Conservation (phyloP, 2,329 filamentous ascomycete genomes). For the Chaetomium strumarium region DNA sequence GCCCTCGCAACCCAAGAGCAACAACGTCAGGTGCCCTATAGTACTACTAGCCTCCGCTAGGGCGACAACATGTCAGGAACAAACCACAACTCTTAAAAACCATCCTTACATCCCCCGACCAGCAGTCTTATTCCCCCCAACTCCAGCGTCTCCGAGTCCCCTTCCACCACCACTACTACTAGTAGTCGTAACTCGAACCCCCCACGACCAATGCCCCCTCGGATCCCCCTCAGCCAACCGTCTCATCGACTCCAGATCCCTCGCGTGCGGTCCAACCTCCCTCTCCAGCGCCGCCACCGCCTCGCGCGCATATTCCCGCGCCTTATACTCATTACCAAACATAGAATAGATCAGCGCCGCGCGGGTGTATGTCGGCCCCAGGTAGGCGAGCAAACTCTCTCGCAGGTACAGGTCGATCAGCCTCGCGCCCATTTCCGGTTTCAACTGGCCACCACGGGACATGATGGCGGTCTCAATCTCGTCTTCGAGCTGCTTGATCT, state of each 20-base stretch:
- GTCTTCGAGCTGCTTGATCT: slow-evolving; percentile 27
- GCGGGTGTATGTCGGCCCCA: slow-evolving; percentile 32
- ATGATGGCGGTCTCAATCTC: slow-evolving; percentile 25
- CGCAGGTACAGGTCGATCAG: slow-evolving; percentile 30
- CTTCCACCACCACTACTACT: not conserved
- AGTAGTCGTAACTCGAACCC: slow-evolving; percentile 5
- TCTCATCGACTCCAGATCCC: slow-evolving; percentile 30
- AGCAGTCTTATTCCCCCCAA: not conserved
- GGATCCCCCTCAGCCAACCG: slow-evolving; percentile 29
- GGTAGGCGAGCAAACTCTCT: slow-evolving; percentile 30
- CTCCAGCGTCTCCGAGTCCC: not conserved
- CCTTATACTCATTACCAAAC: slow-evolving; percentile 31
- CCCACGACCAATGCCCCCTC: slow-evolving; percentile 32
- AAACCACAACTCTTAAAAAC: too few relatives aligned
- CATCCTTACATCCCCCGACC: too few relatives aligned
- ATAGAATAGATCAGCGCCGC: slow-evolving; percentile 36
- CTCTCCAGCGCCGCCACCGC: slow-evolving; percentile 30
- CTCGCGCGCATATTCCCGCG: slow-evolving; percentile 28
- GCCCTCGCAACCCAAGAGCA: too few relatives aligned
- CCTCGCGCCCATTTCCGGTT: slow-evolving; percentile 27
- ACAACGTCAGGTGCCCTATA: too few relatives aligned
- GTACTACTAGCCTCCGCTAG: too few relatives aligned
- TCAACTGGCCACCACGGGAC: slow-evolving; percentile 5
- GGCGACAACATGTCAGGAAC: too few relatives aligned
- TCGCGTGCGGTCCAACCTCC: slow-evolving; percentile 29